phyloP scores from a whole-genome alignment of 2,329 filamentous ascomycete genomes.

The Tolypocladium tropicale region DNA sequence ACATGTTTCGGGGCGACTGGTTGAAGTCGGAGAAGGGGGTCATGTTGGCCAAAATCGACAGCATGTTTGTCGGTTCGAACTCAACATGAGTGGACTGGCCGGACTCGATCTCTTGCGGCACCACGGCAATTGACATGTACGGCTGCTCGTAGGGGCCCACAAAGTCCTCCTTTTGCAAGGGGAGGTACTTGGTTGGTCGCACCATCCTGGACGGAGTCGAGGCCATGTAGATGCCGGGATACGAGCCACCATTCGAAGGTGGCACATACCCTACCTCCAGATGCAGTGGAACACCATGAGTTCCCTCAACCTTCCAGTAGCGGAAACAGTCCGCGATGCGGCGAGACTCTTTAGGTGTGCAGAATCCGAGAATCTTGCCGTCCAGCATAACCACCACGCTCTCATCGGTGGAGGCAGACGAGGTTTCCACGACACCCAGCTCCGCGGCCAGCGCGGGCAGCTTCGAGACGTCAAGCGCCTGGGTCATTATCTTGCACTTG shows the following conservation, averaged over 20 bases:
- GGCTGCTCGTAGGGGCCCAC: constrained; percentile 93
- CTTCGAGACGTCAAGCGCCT: constrained; percentile 60
- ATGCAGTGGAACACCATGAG: constrained; percentile 66
- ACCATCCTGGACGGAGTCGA: constrained; percentile 80
- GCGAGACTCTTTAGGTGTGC: constrained; percentile 71
- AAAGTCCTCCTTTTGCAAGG: constrained; percentile 74
- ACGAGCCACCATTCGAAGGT: constrained; percentile 81
- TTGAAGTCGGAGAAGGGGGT: constrained; percentile 99
- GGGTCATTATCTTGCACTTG: constrained; percentile 83
- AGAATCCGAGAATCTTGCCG: constrained; percentile 83
- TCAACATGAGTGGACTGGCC: constrained; percentile 90
- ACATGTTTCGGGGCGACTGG: constrained; percentile 98
- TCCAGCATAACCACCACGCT: constrained; percentile 86
- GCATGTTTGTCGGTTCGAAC: constrained; percentile 87
- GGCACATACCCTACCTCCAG: constrained; percentile 91
- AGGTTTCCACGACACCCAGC: constrained; percentile 66
- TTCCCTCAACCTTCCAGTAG: constrained; percentile 90
- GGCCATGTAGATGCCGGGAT: constrained; percentile 91
- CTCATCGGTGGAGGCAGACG: constrained; percentile 70
- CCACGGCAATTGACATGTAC: constrained; percentile 94
- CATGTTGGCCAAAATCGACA: constrained; percentile 97
- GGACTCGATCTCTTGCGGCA: constrained; percentile 78
- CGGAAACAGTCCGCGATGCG: constrained; percentile 78
- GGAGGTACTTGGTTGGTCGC: constrained; percentile 83
- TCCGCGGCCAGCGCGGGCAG: constrained; percentile 66